Evolutionary conservation across 2,329 filamentous ascomycete genomes (phyloP).

Genomic region (Hypoxylon sp.): DNA sequence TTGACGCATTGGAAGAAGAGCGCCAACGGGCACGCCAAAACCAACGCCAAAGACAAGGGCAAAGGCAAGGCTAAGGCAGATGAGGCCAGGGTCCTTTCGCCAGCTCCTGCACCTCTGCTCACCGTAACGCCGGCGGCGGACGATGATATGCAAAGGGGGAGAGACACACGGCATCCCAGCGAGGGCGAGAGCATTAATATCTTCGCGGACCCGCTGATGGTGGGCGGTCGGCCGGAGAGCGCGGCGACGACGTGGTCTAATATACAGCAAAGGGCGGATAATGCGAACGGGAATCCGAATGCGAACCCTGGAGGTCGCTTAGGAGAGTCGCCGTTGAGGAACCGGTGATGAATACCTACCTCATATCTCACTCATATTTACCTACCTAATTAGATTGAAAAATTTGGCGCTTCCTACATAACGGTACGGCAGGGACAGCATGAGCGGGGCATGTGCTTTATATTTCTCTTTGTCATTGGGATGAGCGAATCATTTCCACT

Average conservation of each 20-base stretch:
- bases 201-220: slow-evolving; percentile 50
- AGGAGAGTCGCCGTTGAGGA: slow-evolving; percentile 30
- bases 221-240: slow-evolving; percentile 37
- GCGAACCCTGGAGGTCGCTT: not conserved
- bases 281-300: slow-evolving; percentile 3
- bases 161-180: not conserved
- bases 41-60: not conserved
- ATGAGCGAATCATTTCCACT: not conserved
- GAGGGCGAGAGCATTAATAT: slow-evolving; percentile 52
- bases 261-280: slow-evolving; percentile 48
- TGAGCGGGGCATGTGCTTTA: slow-evolving; percentile 5
- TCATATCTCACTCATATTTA: not conserved
- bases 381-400: not conserved
- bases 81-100: not conserved
- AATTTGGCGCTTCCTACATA: not conserved
- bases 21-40: not conserved
- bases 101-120: slow-evolving; percentile 14
- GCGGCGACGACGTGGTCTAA: slow-evolving; percentile 50
- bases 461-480: not conserved
- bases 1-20: slow-evolving; percentile 42
- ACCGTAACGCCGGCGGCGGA: slow-evolving; percentile 25
- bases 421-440: not conserved
- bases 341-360: slow-evolving; percentile 1
- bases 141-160: not conserved
- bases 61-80: not conserved